These are phyloP conservation scores for Purpureocillium takamizusanense DNA, from an alignment of 2,329 filamentous ascomycete genomes.

Conservation along the genomic window DNA sequence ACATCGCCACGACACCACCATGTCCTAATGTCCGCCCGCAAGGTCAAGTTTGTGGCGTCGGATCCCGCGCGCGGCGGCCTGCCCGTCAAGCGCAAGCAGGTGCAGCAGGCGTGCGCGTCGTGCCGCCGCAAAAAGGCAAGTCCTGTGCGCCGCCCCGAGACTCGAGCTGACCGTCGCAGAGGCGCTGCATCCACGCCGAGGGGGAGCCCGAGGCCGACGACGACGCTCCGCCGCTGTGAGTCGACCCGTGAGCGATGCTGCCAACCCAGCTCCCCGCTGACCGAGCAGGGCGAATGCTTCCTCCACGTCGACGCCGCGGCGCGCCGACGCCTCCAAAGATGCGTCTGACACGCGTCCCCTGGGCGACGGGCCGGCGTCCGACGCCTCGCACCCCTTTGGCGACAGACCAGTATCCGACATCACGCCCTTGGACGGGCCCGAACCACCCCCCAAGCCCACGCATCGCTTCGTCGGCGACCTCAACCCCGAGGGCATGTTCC, in stretches of 20 bases:
- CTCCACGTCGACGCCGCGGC: not conserved
- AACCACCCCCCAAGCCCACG: too few relatives aligned
- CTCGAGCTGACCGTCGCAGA: slow-evolving; percentile 15
- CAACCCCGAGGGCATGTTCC: slow-evolving; percentile 51
- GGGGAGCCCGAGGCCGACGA: slow-evolving; percentile 16
- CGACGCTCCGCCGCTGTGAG: slow-evolving; percentile 14
- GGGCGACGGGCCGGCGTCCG: too few relatives aligned
- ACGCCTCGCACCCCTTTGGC: too few relatives aligned
- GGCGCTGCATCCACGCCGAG: slow-evolving; percentile 34
- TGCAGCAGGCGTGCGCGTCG: slow-evolving; percentile 45
- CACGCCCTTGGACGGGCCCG: too few relatives aligned
- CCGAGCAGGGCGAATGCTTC: too few relatives aligned
- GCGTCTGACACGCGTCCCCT: too few relatives aligned
- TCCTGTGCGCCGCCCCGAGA: not conserved
- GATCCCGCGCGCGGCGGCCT: slow-evolving; percentile 39
- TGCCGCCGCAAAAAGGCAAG: slow-evolving; percentile 47
- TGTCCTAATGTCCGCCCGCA: slow-evolving; percentile 6
- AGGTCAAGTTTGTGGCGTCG: slow-evolving; percentile 48
- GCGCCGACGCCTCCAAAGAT: not conserved
- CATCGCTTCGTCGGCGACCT: slow-evolving; percentile 50
- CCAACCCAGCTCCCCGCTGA: too few relatives aligned
- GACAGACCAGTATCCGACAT: too few relatives aligned
- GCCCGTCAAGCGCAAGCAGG: slow-evolving; percentile 51
- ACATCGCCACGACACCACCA: too few relatives aligned
- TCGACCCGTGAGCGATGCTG: slow-evolving; percentile 20